Base-by-base conservation (phyloP, 1,284 basidiomycete species). In the Ceratobasidium sp. region DNA sequence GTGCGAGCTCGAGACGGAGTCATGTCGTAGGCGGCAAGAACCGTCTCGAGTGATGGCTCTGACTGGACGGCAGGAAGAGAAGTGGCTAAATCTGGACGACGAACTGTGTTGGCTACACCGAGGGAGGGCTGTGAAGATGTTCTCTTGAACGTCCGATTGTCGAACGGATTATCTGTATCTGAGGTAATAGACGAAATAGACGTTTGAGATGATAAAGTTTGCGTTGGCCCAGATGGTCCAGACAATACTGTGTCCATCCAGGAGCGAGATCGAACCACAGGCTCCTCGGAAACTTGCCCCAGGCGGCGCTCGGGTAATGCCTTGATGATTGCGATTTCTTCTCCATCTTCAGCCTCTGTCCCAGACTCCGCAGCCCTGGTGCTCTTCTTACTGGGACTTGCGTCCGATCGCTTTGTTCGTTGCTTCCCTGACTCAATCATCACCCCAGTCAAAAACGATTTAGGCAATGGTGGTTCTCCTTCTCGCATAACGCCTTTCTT, bases 1-100 rank as follows among this genome's bases (percentile, higher is more conserved):
- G 67, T 70, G 9, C 67, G 67, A 21, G 67, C 14, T 41, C 67
- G 67, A 23, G 67, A 70, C 14, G 67, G 67, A 18, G 67, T 70
- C 67, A 70, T 70, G 32, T 70, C 67, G 43, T 70, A 70, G 18
- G 67, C 67, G n/a, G 67, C 53, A 23, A 70, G 55, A 32, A 70
- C 67, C 21, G 55, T 59, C 14, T 70, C 67, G 23, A 70, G 55
- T 1, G 67, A 23, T 30, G 67, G 67, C 23, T 70, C 67, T 9
- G 67, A 70, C 16, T 70, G 67, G 30, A 30, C 41, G 18, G 39
- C 30, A 45, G 55, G 43, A 30, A 70, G 55, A 30, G 41, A 30
- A 12, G 21, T 58, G 16, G 67, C 14, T 23, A 39, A 23, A 23
- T 70, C 67, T 26, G 67, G 67, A 32, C 67, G 67, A 16, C 52